Evolutionary conservation across 257 asterid species (phyloP).

Genomic region (Fraxinus pennsylvanica): DNA sequence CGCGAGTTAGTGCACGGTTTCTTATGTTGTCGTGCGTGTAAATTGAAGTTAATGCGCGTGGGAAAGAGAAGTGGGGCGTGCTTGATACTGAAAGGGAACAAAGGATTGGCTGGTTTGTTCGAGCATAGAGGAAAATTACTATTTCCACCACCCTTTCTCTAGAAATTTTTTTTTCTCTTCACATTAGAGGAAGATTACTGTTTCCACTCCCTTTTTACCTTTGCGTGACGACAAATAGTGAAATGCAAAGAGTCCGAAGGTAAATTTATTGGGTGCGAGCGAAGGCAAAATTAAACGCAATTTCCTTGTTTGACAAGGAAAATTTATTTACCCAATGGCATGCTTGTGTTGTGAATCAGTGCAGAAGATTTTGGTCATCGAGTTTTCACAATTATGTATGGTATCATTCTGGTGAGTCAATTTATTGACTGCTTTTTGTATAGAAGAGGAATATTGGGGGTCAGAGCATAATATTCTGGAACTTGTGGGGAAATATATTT

Average conservation of each 20-base stretch:
- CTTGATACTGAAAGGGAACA: constrained; percentile 5
- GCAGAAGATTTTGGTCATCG: constrained; percentile 16
- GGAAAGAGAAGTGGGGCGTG: constrained; percentile 8
- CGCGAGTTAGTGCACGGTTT: not conserved
- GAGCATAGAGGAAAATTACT: not conserved
- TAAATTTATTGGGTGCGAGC: constrained; percentile 1
- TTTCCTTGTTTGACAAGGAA: constrained; percentile 32
- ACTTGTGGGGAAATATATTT: constrained; percentile 19
- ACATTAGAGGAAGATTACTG: constrained; percentile 13
- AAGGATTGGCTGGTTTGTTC: constrained; percentile 15
- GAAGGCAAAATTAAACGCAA: constrained; percentile 15
- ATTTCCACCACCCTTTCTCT: constrained; percentile 16
- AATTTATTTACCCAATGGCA: constrained; percentile 24
- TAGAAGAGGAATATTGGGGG: constrained; percentile 23
- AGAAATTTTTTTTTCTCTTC: not conserved
- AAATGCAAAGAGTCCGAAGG: constrained; percentile 17
- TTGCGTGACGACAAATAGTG: constrained; percentile 17
- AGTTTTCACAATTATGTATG: constrained; percentile 35
- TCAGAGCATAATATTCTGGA: constrained; percentile 27
- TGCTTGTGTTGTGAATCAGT: constrained; percentile 21
- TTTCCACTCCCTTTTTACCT: constrained; percentile 15
- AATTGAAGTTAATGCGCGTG: constrained; percentile 6
- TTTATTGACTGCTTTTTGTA: constrained; percentile 21
- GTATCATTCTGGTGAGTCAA: constrained; percentile 31
- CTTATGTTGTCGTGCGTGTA: not conserved